These are phyloP conservation scores for Fusarium sp. DNA, from an alignment of 2,329 filamentous ascomycete genomes.

Conservation along the genomic window DNA sequence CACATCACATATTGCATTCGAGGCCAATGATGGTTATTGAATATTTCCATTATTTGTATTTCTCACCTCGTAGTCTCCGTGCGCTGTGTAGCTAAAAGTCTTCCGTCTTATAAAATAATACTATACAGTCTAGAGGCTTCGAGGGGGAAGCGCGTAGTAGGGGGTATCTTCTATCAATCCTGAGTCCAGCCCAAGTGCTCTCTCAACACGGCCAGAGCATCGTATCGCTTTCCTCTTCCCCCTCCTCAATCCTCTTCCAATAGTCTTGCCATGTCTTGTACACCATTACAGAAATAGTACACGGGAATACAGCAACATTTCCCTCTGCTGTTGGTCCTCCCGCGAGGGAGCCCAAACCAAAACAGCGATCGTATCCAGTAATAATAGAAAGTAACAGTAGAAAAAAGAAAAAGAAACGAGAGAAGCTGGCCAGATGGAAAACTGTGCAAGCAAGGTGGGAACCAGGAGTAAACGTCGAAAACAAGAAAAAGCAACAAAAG, in stretches of 20 bases:
- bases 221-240: conserved; percentile 25
- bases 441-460: conserved; percentile 29
- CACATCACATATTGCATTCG: background rate
- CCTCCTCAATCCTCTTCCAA: conserved; percentile 30
- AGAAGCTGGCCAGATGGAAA: conserved; percentile 24
- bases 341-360: conserved; percentile 33
- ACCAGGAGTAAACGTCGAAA: conserved; percentile 10
- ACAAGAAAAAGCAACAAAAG: conserved; percentile 17
- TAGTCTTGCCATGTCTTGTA: conserved; percentile 42
- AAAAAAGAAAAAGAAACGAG: conserved; percentile 28
- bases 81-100: conserved; percentile 41
- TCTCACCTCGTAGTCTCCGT: conserved; percentile 22
- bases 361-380: conserved; percentile 12
- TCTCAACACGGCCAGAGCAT: conserved; percentile 36
- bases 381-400: conserved; percentile 20
- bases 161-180: conserved; percentile 47
- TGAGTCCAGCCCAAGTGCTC: conserved; percentile 46
- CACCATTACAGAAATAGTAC: conserved; percentile 41
- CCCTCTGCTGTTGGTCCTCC: conserved; percentile 31
- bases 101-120: conserved; percentile 36
- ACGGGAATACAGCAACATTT: conserved; percentile 27
- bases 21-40: background rate
- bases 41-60: conserved; percentile 28
- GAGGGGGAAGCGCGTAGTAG: background rate
- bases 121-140: conserved; percentile 42